These are phyloP conservation scores for Zymoseptoria pseudotritici DNA, from an alignment of 2,329 filamentous ascomycete species.

Conservation along the genomic window DNA sequence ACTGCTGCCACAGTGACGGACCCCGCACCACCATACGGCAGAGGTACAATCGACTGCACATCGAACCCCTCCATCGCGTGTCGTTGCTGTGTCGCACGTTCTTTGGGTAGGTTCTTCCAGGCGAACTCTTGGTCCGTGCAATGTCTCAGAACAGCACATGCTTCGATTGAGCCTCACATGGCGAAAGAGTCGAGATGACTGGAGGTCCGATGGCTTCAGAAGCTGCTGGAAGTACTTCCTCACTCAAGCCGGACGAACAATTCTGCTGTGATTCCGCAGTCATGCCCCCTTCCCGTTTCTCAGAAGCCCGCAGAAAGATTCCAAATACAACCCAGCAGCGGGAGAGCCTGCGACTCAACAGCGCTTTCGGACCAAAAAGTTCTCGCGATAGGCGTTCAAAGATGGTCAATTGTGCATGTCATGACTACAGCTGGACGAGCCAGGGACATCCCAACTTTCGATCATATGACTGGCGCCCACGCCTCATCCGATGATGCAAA, in stretches of 20 bases:
- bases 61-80: conserved; percentile 18
- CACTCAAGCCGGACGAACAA: not conserved
- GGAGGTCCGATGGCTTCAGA: not conserved
- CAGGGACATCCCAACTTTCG: not conserved
- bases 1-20: not conserved
- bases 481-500: not conserved
- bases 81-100: conserved; percentile 19
- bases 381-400: not conserved
- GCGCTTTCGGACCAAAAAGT: not conserved
- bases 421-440: not conserved
- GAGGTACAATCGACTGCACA: conserved; percentile 1
- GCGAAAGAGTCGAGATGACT: not conserved
- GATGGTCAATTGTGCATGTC: not conserved
- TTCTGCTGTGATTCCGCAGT: not conserved
- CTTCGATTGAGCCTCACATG: not conserved
- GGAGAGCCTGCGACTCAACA: not conserved
- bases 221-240: not conserved
- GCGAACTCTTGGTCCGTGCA: conserved; percentile 24
- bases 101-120: conserved; percentile 5
- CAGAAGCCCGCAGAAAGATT: not conserved
- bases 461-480: not conserved
- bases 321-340: not conserved
- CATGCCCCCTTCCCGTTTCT: not conserved
- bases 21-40: not conserved
- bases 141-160: conserved; percentile 6